Percentiles rank a stretch among this genome's conserved stretches.
Evolutionary conservation across 768 basidiomycete species (phyloP).

Genomic region (Ramaria sp.): DNA sequence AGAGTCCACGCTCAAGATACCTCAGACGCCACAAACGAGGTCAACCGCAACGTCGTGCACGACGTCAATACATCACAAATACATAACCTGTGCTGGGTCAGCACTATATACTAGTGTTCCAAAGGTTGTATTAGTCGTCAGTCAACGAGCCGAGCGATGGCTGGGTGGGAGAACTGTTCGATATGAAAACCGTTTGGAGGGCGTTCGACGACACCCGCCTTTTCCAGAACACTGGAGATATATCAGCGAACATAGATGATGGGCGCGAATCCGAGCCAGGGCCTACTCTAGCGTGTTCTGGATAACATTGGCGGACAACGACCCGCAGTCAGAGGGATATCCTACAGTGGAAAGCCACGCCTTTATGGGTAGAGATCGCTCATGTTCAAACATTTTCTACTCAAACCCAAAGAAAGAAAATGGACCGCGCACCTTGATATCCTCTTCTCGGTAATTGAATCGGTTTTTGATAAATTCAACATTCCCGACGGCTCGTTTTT

Average conservation of each 20-base stretch:
- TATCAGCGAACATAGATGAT: constrained; percentile 1
- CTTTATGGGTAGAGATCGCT: constrained; percentile 23
- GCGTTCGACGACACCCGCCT: constrained; percentile 60
- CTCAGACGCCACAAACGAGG: too few relatives aligned
- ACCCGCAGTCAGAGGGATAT: constrained; percentile 58
- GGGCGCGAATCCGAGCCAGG: background rate
- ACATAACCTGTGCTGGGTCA: background rate
- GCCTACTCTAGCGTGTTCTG: constrained; percentile 59
- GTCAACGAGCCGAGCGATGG: constrained; percentile 27
- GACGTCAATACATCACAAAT: background rate
- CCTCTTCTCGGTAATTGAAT: constrained; percentile 75
- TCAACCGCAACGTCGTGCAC: too few relatives aligned
- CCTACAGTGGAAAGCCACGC: constrained; percentile 76
- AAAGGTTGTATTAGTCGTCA: background rate
- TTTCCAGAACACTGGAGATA: constrained; percentile 48
- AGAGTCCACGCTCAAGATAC: too few relatives aligned
- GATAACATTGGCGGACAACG: constrained; percentile 56
- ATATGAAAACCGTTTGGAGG: constrained; percentile 46
- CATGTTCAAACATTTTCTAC: background rate
- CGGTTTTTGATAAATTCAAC: constrained; percentile 66
- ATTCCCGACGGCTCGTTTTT: constrained; percentile 45
- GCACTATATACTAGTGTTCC: background rate
- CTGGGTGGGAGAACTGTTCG: constrained; percentile 44
- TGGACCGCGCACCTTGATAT: constrained; percentile 49
- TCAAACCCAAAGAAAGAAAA: background rate